Evolutionary conservation across 306 rosid genomes (phyloP).

Genomic region (barrel medic (Medicago truncatula)): MtrunA17r5.0-ANR NC_053042.1:50924501-50925000

Average conservation of each 20-base stretch:
- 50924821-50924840: too few relatives aligned
- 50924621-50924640: background rate
- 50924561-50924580: background rate
- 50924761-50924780: too few relatives aligned
- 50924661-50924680: background rate
- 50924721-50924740: background rate
- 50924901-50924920: too few relatives aligned
- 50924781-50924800: too few relatives aligned
- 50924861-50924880: too few relatives aligned
- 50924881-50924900: too few relatives aligned
- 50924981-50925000: background rate
- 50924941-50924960: background rate
- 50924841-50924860: too few relatives aligned
- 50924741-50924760: background rate
- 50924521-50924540: background rate
- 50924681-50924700: background rate
- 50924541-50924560: background rate
- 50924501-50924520: constrained; percentile 24
- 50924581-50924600: background rate
- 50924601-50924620: background rate
- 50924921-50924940: background rate
- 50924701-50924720: background rate
- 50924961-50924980: background rate
- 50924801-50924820: too few relatives aligned
- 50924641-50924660: background rate